phyloP scores from a whole-genome alignment of 441 rosid genomes.

The Adansonia madagascariensis region DNA sequence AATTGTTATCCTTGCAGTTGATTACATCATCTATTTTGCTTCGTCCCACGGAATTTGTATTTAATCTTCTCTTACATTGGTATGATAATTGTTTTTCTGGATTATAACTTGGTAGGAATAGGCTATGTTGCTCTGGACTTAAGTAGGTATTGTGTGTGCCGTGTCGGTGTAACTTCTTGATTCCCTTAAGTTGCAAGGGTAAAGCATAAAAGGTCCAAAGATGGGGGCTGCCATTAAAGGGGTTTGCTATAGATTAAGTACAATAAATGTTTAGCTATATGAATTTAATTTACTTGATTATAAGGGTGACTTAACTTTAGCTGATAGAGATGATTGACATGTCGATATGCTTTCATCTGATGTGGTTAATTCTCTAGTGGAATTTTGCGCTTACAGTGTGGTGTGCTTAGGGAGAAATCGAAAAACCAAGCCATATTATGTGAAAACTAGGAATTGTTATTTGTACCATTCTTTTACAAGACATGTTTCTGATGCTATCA shows the following conservation, averaged over 20 bases:
- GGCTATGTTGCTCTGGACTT: too few relatives aligned
- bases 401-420: background rate
- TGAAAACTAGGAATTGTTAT: conserved; percentile 9
- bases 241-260: background rate
- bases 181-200: too few relatives aligned
- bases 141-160: too few relatives aligned
- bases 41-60: too few relatives aligned
- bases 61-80: too few relatives aligned
- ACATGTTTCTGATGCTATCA: background rate
- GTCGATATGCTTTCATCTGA: background rate
- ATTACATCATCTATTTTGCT: background rate
- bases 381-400: background rate
- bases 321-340: background rate
- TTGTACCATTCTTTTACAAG: background rate
- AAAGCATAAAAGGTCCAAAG: background rate
- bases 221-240: background rate
- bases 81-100: too few relatives aligned
- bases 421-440: background rate
- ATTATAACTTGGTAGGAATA: too few relatives aligned
- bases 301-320: background rate
- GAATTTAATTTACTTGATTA: background rate
- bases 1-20: conserved; percentile 20
- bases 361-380: background rate
- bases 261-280: background rate
- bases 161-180: too few relatives aligned